phyloP scores from a whole-genome alignment of 108 stramenopile species.

The Skeletonema menzelii region DNA sequence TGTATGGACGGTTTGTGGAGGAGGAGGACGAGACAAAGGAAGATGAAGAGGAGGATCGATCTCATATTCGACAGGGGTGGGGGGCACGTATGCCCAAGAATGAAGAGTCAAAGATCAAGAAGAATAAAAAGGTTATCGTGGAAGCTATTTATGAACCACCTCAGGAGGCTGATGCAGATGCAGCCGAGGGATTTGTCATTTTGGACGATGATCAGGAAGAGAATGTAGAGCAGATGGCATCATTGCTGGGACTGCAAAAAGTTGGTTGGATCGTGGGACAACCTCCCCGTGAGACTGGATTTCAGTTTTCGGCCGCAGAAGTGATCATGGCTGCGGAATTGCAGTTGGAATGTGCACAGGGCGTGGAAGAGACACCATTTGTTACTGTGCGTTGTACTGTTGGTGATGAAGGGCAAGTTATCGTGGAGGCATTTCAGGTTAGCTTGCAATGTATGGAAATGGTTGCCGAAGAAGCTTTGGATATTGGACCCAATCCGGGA shows the following conservation, averaged over 20 bases:
- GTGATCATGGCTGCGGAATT: constrained; percentile 93
- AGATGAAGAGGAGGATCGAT: constrained; percentile 20
- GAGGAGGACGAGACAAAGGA: constrained; percentile 47
- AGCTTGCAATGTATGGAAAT: constrained; percentile 97
- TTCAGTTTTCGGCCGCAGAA: constrained; percentile 88
- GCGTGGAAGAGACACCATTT: constrained; percentile 94
- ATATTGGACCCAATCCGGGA: constrained; percentile 81
- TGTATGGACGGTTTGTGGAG: constrained; percentile 88
- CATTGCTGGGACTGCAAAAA: constrained; percentile 73
- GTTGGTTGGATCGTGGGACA: constrained; percentile 98
- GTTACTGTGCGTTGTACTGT: constrained; percentile 90
- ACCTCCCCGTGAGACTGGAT: constrained; percentile 92
- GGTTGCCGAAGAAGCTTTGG: constrained; percentile 96
- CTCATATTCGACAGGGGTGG: constrained; percentile 20
- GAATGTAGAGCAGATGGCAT: constrained; percentile 79
- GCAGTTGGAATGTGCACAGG: constrained; percentile 95
- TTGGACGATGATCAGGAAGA: constrained; percentile 92
- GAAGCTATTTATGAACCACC: constrained; percentile 99
- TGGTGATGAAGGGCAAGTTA: constrained; percentile 76
- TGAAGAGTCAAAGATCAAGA: constrained; percentile 9
- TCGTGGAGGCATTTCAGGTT: constrained; percentile 95
- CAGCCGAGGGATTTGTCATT: constrained; percentile 87
- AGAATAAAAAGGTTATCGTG: constrained; percentile 62
- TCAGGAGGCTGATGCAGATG: constrained; percentile 79
- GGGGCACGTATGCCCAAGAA: constrained; percentile 27